Evolutionary conservation across 306 rosid genomes (phyloP).

Genomic region (Inga leiocalycina): DNA sequence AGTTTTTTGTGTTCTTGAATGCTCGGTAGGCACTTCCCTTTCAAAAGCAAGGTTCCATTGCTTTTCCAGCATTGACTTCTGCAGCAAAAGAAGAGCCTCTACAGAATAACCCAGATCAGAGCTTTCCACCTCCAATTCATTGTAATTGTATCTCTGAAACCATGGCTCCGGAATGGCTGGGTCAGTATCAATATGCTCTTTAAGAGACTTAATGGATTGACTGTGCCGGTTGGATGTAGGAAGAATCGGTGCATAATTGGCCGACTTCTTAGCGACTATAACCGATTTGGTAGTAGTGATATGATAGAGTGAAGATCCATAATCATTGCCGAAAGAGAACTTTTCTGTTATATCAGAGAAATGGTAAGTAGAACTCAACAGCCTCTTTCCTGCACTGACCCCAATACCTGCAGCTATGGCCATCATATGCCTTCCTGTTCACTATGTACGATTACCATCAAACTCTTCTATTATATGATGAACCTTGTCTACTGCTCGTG

Average conservation of each 20-base stretch:
- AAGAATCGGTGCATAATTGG: slow-evolving; percentile 53
- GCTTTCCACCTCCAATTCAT: slow-evolving; percentile 57
- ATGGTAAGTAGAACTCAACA: slow-evolving; percentile 76
- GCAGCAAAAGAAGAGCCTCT: slow-evolving; percentile 88
- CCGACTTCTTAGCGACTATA: slow-evolving; percentile 56
- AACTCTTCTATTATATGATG: slow-evolving; percentile 31
- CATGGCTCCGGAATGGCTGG: slow-evolving; percentile 51
- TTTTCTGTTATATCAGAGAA: slow-evolving; percentile 79
- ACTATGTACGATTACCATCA: slow-evolving; percentile 52
- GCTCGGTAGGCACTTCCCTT: slow-evolving; percentile 39
- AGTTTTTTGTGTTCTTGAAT: slow-evolving; percentile 31
- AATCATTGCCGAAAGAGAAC: slow-evolving; percentile 51
- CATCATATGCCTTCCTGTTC: slow-evolving; percentile 64
- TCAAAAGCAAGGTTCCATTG: slow-evolving; percentile 88
- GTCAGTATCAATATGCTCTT: slow-evolving; percentile 60
- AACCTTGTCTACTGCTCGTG: slow-evolving; percentile 18
- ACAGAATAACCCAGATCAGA: slow-evolving; percentile 63
- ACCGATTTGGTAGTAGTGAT: slow-evolving; percentile 53
- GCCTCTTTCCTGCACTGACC: slow-evolving; percentile 78
- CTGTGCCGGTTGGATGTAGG: slow-evolving; percentile 44
- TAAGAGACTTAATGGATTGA: slow-evolving; percentile 68
- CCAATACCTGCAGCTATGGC: slow-evolving; percentile 92
- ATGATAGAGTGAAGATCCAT: slow-evolving; percentile 58
- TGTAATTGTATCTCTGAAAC: slow-evolving; percentile 40
- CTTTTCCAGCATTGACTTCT: slow-evolving; percentile 94